A percentile compares a stretch with the other conserved stretches of the same genome.
Conservation (phyloP, 73 alveolate species). For the Symbiodinium natans region DNA sequence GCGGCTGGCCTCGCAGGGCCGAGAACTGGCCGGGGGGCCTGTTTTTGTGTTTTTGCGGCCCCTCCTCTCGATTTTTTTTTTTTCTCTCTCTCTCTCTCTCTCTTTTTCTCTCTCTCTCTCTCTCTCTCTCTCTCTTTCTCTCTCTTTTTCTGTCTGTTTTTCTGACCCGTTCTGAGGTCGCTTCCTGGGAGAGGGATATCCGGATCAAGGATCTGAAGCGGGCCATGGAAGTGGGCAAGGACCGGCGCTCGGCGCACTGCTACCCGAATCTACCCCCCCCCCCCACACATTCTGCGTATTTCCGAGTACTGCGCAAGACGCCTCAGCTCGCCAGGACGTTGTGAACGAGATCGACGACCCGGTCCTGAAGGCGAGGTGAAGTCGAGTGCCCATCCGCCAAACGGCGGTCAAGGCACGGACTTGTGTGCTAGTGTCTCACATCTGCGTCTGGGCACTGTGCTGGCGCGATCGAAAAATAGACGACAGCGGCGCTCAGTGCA, state of each 20-base stretch:
- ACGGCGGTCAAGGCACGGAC: background rate
- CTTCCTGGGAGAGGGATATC: constrained; percentile 88
- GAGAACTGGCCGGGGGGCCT: background rate
- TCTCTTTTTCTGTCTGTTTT: background rate
- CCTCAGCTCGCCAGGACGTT: background rate
- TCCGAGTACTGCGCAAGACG: background rate
- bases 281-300: background rate
- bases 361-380: constrained; percentile 8
- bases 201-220: constrained; percentile 87
- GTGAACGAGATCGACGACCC: constrained; percentile 77
- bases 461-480: too few relatives aligned
- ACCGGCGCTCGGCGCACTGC: too few relatives aligned
- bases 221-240: constrained; percentile 89
- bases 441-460: background rate
- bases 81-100: too few relatives aligned
- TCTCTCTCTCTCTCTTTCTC: background rate
- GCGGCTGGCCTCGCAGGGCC: constrained; percentile 47
- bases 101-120: too few relatives aligned
- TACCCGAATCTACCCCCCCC: too few relatives aligned
- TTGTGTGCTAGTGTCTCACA: background rate
- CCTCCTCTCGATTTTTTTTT: background rate
- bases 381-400: background rate
- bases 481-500: too few relatives aligned
- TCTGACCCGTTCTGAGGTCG: background rate
- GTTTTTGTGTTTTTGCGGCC: background rate